Conservation (phyloP, 2,329 filamentous ascomycete genomes). For the Apiospora arundinis region DNA sequence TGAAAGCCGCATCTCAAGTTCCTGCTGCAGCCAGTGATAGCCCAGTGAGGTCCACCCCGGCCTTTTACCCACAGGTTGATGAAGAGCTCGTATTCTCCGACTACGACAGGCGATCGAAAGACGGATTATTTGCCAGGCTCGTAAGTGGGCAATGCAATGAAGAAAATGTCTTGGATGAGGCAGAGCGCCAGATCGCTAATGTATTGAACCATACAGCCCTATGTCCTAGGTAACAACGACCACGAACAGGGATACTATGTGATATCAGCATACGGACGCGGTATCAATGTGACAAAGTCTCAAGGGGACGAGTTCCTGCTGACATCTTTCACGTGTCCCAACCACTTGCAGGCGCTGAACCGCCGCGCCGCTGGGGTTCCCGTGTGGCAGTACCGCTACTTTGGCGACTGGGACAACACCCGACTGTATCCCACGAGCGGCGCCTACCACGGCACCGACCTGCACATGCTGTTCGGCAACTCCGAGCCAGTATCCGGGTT, state of each 20-base stretch:
- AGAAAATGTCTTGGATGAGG: not conserved
- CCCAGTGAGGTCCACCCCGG: conserved; percentile 43
- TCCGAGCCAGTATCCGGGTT: conserved; percentile 47
- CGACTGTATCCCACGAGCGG: conserved; percentile 51
- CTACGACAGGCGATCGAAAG: conserved; percentile 36
- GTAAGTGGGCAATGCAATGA: not conserved
- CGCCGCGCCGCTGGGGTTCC: conserved; percentile 43
- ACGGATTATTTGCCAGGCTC: conserved; percentile 33
- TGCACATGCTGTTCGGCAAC: conserved; percentile 55
- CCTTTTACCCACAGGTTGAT: conserved; percentile 52
- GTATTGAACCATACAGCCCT: conserved; percentile 49
- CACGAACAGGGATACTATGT: conserved; percentile 56
- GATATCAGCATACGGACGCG: conserved; percentile 48
- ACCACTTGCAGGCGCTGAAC: conserved; percentile 44
- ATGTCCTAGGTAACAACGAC: conserved; percentile 50
- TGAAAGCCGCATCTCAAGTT: conserved; percentile 44
- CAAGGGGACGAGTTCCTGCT: conserved; percentile 48
- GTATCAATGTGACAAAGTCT: conserved; percentile 44
- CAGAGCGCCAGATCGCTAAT: not conserved
- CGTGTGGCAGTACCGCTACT: conserved; percentile 53
- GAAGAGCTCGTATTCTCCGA: conserved; percentile 47
- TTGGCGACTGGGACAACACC: conserved; percentile 56
- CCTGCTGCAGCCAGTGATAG: conserved; percentile 40
- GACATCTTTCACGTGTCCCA: conserved; percentile 54
- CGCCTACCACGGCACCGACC: conserved; percentile 55